A percentile compares a stretch with the other conserved stretches of the same genome.
Evolutionary conservation across 169 alveolate species (phyloP).

Genomic region (Fabrea salina): DNA sequence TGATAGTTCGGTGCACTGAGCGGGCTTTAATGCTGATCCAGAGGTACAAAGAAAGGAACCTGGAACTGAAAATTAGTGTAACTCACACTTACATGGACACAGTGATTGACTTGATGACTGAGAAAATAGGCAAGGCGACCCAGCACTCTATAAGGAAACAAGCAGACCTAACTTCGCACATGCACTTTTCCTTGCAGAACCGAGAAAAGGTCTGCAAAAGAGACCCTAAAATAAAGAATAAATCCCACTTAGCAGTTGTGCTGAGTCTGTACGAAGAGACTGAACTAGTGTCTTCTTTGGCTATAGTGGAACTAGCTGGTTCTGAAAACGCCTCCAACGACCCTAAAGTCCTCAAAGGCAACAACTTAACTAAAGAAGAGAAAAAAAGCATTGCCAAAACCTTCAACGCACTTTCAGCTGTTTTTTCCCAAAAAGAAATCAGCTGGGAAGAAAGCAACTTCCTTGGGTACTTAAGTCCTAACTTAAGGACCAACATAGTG

Average conservation of each 20-base stretch:
- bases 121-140: background rate
- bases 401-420: conserved; percentile 10
- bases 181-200: background rate
- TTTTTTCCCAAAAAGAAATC: background rate
- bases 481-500: background rate
- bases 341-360: background rate
- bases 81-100: background rate
- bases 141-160: background rate
- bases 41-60: background rate
- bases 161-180: background rate
- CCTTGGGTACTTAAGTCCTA: background rate
- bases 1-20: background rate
- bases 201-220: background rate
- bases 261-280: background rate
- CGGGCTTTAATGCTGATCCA: background rate
- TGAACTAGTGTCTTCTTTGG: background rate
- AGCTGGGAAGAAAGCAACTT: background rate
- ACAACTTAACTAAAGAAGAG: background rate
- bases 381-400: conserved; percentile 4
- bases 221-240: conserved; percentile 9
- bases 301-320: background rate
- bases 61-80: background rate
- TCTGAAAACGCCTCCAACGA: conserved; percentile 26
- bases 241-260: background rate
- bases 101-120: conserved; percentile 2